Evolutionary conservation across 306 rosid genomes (phyloP), one percentile per base, ranked within the genome.

Genomic region (Prinsepia uniflora): DNA sequence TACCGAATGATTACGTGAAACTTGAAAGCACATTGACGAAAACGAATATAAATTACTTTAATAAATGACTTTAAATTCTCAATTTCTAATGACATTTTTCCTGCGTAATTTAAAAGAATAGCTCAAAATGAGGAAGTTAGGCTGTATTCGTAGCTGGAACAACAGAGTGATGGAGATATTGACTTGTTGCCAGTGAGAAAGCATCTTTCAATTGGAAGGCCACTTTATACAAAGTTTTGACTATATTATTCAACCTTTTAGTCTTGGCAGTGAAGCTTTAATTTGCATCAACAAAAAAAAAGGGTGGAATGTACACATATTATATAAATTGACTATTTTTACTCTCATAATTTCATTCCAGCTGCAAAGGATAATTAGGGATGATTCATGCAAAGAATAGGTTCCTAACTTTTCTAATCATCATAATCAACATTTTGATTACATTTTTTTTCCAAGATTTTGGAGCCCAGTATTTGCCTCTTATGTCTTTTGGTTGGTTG

Each of bases 311-410:
- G 36, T 30, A 30, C 46, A 55, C 10, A 52, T 12, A 41, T 24
- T 17, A 52, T 12, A 41, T 24, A 44, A 6, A 7, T 64, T n/a
- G 63, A 63, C 47, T 40, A 57, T 50, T 30, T 13, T 24, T 68
- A 44, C 6, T 7, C 14, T 46, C 39, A 46, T 15, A 48, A 36
- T 41, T 47, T 58, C 59, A 76, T 52, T 67, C 42, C 70, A 77
- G 76, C 72, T 77, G 76, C 63, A 63, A 18, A 50, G 65, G 42
- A 43, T 50, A 1, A 59, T 48, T 56, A 19, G 59, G 56, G 73
- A 30, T 22, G 19, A 47, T 30, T 3, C 36, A 77, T 24, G 42
- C 18, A 56, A 77, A 39, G 63, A 68, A 48, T 8, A 42, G 48
- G 6, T 53, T 42, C 20, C 10, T 34, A 18, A 18, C 22, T 6